These are phyloP conservation scores for Cronartium quercuum DNA, from an alignment of 1,284 basidiomycete species.

Conservation along the genomic window DNA sequence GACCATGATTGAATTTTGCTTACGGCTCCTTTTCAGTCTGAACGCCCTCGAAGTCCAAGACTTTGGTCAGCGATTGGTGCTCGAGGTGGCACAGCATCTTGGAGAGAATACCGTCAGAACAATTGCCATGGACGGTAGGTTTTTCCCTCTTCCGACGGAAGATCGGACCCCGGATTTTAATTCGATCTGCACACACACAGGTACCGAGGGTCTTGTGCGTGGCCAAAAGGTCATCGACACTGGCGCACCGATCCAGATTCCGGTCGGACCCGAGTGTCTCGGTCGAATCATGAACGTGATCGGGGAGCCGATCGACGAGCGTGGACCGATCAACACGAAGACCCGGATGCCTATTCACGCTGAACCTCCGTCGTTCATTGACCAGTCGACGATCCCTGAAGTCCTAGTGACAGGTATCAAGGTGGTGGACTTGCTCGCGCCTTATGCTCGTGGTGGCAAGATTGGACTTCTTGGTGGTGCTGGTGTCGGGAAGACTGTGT, in stretches of 20 bases:
- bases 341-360: slow-evolving; percentile 84
- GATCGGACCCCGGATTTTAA: background rate
- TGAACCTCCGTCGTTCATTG: slow-evolving; percentile 91
- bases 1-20: background rate
- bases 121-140: slow-evolving; percentile 62
- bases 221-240: slow-evolving; percentile 96
- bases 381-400: slow-evolving; percentile 96
- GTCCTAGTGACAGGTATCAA: slow-evolving; percentile 99
- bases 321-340: slow-evolving; percentile 71
- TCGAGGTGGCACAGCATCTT: slow-evolving; percentile 72
- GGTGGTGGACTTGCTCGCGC: slow-evolving; percentile 97
- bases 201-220: slow-evolving; percentile 98
- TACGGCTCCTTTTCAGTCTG: slow-evolving; percentile 52
- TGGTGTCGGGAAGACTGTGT: slow-evolving; percentile 98
- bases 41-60: slow-evolving; percentile 96
- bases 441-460: slow-evolving; percentile 99
- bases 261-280: slow-evolving; percentile 85
- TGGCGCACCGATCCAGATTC: slow-evolving; percentile 89
- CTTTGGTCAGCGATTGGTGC: slow-evolving; percentile 65
- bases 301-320: slow-evolving; percentile 98
- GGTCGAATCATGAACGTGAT: slow-evolving; percentile 99
- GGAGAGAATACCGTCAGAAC: slow-evolving; percentile 93
- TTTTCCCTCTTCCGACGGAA: no score
- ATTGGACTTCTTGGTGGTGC: slow-evolving; percentile 99
- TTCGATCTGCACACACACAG: slow-evolving; percentile 36